Evolutionary conservation across 169 alveolate species (phyloP), one percentile per base, ranked within the genome.

Genomic region (Plasmodium gonderi): DNA sequence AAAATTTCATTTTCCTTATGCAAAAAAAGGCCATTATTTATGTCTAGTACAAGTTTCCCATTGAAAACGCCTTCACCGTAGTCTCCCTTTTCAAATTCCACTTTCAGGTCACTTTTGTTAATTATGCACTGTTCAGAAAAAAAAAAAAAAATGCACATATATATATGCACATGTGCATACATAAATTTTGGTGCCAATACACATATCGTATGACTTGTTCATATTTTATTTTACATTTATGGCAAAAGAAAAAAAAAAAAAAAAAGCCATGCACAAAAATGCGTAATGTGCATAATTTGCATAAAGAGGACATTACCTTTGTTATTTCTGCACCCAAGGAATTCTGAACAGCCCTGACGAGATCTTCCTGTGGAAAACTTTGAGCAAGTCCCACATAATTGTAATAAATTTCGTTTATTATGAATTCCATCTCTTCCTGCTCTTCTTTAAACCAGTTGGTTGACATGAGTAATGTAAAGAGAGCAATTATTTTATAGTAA

Each of bases 391-490:
- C 91, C 42, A 80, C 72, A 38, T 80, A 40, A 64, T 42, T 67
- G 38, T 64, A 80, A 80, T 80, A 80, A 65, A 80, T 65, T 80
- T 80, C 91, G 72, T 80, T 80, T n/a, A 80, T 45, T 20, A 80
- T 64, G 26, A 47, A 38, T 80, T 80, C 91, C 9, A 80, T 26
- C 42, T 80, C 91, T 17, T 80, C 79, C 72, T 80, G 80, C n/a
- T 80, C 91, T 31, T 80, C 91, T 8, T 40, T 80, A 80, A 80
- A 80, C 91, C 91, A 80, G 65, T 80, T 65, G 31, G 91, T 80
- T 64, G 91, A 80, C 49, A 80, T 40, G 64, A 80, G 69, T 65
- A 80, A 44, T 4, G 91, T 65, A n/a, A 80, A 80, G 33, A 80
- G 31, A n/a, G 91, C 44, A 36, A 80, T 80, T 40, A 80, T 9